Evolutionary conservation across 768 basidiomycete species (phyloP), one percentile per base, ranked within the genome.

Genomic region (Thelephora aurantiotincta): DNA sequence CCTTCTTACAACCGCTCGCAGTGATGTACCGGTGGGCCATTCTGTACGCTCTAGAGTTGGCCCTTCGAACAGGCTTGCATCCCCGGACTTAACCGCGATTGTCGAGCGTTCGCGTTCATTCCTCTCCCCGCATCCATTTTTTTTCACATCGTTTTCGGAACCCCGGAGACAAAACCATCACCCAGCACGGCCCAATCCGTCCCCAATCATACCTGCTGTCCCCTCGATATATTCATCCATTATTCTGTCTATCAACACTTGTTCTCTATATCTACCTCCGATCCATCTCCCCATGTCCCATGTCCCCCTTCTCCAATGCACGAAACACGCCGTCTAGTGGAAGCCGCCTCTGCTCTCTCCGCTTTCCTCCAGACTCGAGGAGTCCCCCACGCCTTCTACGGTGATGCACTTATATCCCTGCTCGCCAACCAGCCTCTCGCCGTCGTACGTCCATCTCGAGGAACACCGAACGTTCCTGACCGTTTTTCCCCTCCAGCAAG

Each of bases 311-410:
- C 46, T 46, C 62, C 55, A 52, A 84, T 84, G 80, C 72, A 77
- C 57, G 81, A 87, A 56, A 82, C 80, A 46, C 68, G 70, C 57
- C 72, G 86, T 62, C 75, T 89, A 54, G 63, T 89, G 58, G 79
- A 86, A 61, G 86, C 87, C 33, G 86, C 88, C 35, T 64, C 68
- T 43, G 77, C 81, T 50, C 81, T 91, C 62, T 88, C 86, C 26
- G 65, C 66, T 48, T 64, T 80, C 48, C 76, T 91, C 45, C 65
- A 58, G 52, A 63, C 69, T 33, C 65, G 68, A 34, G 67, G 67
- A 49, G 75, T 88, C 46, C 77, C 82, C 9, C 87, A 91, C 57
- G 88, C 86, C 26, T 89, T 90, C 63, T 73, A 90, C 55, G 87
- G 87, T 11, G 81, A 72, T 56, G 63, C 87, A 49, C 65, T 87